Evolutionary conservation across 352 stramenopile species (phyloP).

Genomic region (Globisporangium viniferum): DNA sequence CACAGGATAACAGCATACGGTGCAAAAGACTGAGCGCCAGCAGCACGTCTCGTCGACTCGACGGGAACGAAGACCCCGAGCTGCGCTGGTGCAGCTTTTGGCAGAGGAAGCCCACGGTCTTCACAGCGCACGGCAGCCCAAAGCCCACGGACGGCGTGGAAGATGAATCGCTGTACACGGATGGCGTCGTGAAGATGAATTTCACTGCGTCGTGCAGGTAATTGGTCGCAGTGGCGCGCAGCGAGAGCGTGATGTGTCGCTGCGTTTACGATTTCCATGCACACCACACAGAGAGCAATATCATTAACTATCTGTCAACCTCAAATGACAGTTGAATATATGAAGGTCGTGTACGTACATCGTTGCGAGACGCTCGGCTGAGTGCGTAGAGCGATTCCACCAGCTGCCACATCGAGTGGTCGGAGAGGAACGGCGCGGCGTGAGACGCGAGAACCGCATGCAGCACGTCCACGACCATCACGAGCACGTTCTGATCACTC

Average conservation of each 20-base stretch:
- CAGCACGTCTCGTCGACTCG: slow-evolving; percentile 57
- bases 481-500: slow-evolving; percentile 89
- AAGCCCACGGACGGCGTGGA: slow-evolving; percentile 28
- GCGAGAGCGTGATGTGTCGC: slow-evolving; percentile 54
- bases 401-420: slow-evolving; percentile 93
- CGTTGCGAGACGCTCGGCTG: slow-evolving; percentile 57
- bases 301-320: neutral
- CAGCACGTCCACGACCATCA: slow-evolving; percentile 93
- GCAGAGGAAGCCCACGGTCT: slow-evolving; percentile 76
- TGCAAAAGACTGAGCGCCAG: slow-evolving; percentile 71
- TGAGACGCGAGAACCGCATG: slow-evolving; percentile 91
- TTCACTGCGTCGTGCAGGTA: slow-evolving; percentile 60
- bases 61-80: slow-evolving; percentile 13
- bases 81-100: slow-evolving; percentile 69
- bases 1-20: slow-evolving; percentile 47
- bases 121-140: slow-evolving; percentile 72
- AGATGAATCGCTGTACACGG: slow-evolving; percentile 41
- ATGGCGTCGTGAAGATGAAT: slow-evolving; percentile 58
- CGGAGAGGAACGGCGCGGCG: slow-evolving; percentile 76
- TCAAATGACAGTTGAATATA: neutral
- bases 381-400: slow-evolving; percentile 95
- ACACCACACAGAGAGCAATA: neutral
- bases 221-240: slow-evolving; percentile 63
- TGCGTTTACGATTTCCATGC: slow-evolving; percentile 13
- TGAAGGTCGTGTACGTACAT: slow-evolving; percentile 35